Conservation (phyloP, 805 yeast genomes). For the Torulaspora maleeae region DNA sequence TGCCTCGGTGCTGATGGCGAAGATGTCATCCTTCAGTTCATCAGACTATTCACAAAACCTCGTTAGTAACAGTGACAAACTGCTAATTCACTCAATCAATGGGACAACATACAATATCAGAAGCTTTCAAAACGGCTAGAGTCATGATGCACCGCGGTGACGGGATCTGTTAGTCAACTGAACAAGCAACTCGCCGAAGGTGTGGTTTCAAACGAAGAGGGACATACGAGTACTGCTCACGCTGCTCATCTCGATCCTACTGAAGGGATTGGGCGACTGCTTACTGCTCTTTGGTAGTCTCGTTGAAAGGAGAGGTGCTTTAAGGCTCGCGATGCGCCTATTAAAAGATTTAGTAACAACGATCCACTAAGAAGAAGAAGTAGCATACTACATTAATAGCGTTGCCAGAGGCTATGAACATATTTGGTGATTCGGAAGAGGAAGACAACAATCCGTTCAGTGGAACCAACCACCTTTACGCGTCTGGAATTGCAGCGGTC, state of each 20-base stretch:
- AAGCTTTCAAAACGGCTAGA: constrained; percentile 30
- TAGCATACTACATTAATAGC: not conserved
- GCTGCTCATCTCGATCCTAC: constrained; percentile 8
- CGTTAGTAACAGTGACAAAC: constrained; percentile 4
- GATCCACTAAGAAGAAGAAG: not conserved
- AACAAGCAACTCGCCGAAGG: not conserved
- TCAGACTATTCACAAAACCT: constrained; percentile 19
- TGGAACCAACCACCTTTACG: constrained; percentile 37
- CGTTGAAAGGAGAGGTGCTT: not conserved
- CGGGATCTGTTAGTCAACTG: constrained; percentile 4
- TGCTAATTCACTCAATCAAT: not conserved
- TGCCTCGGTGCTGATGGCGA: constrained; percentile 25
- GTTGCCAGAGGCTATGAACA: constrained; percentile 14
- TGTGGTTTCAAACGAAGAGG: not conserved
- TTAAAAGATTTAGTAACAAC: not conserved
- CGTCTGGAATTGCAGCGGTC: constrained; percentile 36
- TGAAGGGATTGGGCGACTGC: not conserved
- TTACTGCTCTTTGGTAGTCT: not conserved
- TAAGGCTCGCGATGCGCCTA: constrained; percentile 3
- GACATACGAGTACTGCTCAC: constrained; percentile 10
- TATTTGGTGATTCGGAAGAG: constrained; percentile 28
- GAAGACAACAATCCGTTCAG: constrained; percentile 40
- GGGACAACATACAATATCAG: constrained; percentile 30
- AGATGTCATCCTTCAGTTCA: constrained; percentile 29
- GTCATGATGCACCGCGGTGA: not conserved